Percentiles rank a stretch among this genome's conserved stretches.
These are phyloP conservation scores for Neopestalotiopsis sp. DNA, from an alignment of 2,329 filamentous ascomycete genomes.

Conservation along the genomic window DNA sequence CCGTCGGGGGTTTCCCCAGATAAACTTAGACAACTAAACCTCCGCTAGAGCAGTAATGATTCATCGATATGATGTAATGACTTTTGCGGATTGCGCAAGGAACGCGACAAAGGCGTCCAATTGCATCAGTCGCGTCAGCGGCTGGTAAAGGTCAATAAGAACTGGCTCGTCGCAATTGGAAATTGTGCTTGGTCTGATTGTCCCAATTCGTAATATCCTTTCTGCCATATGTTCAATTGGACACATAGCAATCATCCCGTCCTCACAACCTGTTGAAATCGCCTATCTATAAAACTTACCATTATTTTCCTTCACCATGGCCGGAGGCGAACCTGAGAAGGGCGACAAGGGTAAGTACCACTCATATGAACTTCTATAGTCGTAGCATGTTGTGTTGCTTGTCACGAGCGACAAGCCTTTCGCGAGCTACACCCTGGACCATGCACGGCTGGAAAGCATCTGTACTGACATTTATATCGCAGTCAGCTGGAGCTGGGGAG, in stretches of 20 bases:
- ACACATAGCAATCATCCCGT: too few relatives aligned
- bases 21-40: not conserved
- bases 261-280: too few relatives aligned
- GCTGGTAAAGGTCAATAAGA: not conserved
- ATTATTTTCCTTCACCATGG: slow-evolving; percentile 8
- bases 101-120: not conserved
- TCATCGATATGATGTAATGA: slow-evolving; percentile 17
- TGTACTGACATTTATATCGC: not conserved
- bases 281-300: too few relatives aligned
- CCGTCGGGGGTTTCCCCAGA: slow-evolving; percentile 8
- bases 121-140: not conserved
- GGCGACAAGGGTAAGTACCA: slow-evolving; percentile 20
- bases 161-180: not conserved
- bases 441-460: not conserved
- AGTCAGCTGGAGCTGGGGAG: slow-evolving; percentile 70
- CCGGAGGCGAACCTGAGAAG: slow-evolving; percentile 17
- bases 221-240: too few relatives aligned
- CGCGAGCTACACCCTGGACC: too few relatives aligned
- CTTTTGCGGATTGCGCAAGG: not conserved
- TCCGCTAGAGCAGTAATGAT: slow-evolving; percentile 13
- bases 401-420: too few relatives aligned
- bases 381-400: not conserved
- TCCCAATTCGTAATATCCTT: too few relatives aligned
- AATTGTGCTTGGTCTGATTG: not conserved
- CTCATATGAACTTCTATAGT: not conserved